phyloP scores from a whole-genome alignment of 148 eudicot genomes.

The Heliamphora exappendiculata region DNA sequence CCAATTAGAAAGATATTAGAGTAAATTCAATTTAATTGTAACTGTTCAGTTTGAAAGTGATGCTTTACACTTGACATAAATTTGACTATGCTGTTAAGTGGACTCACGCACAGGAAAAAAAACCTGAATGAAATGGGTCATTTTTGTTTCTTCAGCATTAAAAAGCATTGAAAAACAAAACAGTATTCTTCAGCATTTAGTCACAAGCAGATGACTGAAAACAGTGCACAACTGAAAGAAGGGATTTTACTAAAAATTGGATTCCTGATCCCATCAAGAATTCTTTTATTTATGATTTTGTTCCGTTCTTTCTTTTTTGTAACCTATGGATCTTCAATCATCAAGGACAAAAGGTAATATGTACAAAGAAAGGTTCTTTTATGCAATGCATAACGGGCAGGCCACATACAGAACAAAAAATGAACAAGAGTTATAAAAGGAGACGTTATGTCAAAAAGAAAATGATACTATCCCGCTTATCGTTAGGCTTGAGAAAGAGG shows the following conservation, averaged over 20 bases:
- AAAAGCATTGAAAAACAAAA: not conserved
- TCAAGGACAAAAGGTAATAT: too few relatives aligned
- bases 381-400: too few relatives aligned
- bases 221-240: too few relatives aligned
- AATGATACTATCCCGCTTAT: too few relatives aligned
- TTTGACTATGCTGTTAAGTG: not conserved
- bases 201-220: too few relatives aligned
- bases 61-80: not conserved
- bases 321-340: too few relatives aligned
- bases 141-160: not conserved
- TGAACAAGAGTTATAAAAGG: not conserved
- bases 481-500: too few relatives aligned
- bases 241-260: not conserved
- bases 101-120: not conserved
- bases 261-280: too few relatives aligned
- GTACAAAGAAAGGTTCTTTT: too few relatives aligned
- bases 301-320: too few relatives aligned
- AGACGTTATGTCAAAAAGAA: not conserved
- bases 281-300: too few relatives aligned
- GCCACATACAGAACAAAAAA: too few relatives aligned
- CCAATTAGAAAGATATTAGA: conserved; percentile 8
- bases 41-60: not conserved
- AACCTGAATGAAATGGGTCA: not conserved
- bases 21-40: not conserved
- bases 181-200: not conserved